phyloP scores from a whole-genome alignment of 169 alveolate species.

The Plasmodium adleri region DNA sequence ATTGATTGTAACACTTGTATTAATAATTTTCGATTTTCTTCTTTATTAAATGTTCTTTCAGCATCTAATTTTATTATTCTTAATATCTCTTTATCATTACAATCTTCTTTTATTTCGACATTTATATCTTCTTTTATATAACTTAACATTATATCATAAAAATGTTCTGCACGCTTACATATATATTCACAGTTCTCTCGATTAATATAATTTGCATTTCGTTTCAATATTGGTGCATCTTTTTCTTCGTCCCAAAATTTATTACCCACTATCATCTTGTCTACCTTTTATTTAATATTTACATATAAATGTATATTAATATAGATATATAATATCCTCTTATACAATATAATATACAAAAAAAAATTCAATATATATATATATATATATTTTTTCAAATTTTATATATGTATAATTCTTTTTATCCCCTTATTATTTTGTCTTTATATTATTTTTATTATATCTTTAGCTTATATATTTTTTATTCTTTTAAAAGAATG shows the following conservation, averaged over 20 bases:
- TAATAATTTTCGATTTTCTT: conserved; percentile 74
- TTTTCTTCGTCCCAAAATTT: conserved; percentile 77
- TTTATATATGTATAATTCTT: too few relatives aligned
- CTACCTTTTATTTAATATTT: too few relatives aligned
- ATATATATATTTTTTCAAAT: too few relatives aligned
- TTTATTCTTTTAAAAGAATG: conserved; percentile 1
- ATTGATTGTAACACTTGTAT: conserved; percentile 76
- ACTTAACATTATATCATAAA: conserved; percentile 67
- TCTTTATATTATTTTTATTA: not conserved
- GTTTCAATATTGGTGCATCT: conserved; percentile 72
- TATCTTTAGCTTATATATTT: conserved; percentile 8
- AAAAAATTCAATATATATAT: too few relatives aligned
- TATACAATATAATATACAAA: too few relatives aligned
- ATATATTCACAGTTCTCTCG: conserved; percentile 43
- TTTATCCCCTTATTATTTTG: too few relatives aligned
- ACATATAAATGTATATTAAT: too few relatives aligned
- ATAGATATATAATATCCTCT: too few relatives aligned
- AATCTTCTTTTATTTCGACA: conserved; percentile 47
- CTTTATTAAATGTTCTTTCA: conserved; percentile 82
- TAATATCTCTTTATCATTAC: conserved; percentile 77
- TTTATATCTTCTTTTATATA: conserved; percentile 74
- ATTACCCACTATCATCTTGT: conserved; percentile 64
- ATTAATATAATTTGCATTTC: conserved; percentile 67
- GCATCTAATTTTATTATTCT: conserved; percentile 85
- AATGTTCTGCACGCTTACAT: conserved; percentile 75